Percentiles rank a stretch among this genome's conserved stretches.
phyloP scores from a whole-genome alignment of 805 yeast genomes.

The Tetrapisispora phaffii region DNA sequence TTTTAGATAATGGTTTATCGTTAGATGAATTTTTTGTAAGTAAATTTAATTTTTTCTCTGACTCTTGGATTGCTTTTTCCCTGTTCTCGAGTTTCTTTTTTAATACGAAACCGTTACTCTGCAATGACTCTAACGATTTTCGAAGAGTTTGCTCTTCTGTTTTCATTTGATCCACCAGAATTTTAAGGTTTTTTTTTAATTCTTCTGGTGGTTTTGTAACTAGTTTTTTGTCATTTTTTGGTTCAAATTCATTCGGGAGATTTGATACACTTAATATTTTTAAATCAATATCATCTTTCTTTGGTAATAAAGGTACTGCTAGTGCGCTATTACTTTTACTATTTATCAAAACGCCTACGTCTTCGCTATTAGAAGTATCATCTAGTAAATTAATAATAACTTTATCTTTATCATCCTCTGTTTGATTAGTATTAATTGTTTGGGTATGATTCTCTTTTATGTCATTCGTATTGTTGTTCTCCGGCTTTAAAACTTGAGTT shows the following conservation, averaged over 20 bases:
- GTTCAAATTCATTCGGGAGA: not conserved
- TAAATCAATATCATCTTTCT: not conserved
- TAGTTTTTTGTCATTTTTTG: not conserved
- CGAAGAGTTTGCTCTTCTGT: constrained; percentile 9
- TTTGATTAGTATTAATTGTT: not conserved
- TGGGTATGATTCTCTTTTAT: no score
- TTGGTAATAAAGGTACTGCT: not conserved
- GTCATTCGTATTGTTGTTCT: no score
- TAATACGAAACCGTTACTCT: constrained; percentile 15
- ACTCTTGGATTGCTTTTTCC: constrained; percentile 14
- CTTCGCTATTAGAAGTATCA: constrained; percentile 17
- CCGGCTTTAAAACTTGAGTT: not conserved
- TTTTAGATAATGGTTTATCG: constrained; percentile 4
- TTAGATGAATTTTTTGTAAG: constrained; percentile 1
- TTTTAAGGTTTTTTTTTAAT: constrained; percentile 3
- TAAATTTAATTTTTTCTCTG: constrained; percentile 8
- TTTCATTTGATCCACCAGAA: constrained; percentile 1
- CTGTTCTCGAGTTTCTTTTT: constrained; percentile 18
- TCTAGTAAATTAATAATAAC: constrained; percentile 26
- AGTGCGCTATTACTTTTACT: not conserved
- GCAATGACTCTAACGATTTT: constrained; percentile 8
- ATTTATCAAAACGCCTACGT: not conserved
- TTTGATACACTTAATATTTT: not conserved
- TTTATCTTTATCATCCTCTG: not conserved
- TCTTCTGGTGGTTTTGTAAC: not conserved